Percentiles rank a stretch among this genome's conserved stretches.
These are phyloP conservation scores for Saccharum officinarum DNA, from an alignment of 176 grass and related monocot species.

Conservation along the genomic window DNA sequence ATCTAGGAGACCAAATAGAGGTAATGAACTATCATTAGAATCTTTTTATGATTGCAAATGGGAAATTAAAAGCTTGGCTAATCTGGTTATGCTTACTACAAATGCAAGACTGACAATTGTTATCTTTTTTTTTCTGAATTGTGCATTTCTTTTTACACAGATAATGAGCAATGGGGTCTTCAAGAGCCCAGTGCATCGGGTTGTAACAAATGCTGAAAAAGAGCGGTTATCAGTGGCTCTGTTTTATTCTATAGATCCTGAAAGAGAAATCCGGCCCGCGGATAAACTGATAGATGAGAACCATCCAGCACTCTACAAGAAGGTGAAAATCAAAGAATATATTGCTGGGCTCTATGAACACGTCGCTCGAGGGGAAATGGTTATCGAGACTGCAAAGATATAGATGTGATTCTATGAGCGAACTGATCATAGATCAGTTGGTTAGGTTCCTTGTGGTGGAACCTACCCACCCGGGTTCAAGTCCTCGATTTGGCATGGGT, in stretches of 20 bases:
- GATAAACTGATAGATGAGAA: slow-evolving; percentile 38
- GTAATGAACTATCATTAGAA: not conserved
- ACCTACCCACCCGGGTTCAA: too few species aligned
- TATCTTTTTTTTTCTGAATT: not conserved
- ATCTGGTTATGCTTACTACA: not conserved
- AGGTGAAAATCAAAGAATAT: slow-evolving; percentile 51
- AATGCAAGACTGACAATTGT: not conserved
- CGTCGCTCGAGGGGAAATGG: slow-evolving; percentile 35
- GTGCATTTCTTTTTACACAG: not conserved
- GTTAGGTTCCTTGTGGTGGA: too few species aligned
- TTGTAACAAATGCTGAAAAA: slow-evolving; percentile 39
- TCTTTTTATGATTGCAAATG: not conserved
- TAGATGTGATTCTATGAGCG: slow-evolving; percentile 5
- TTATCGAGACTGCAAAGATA: slow-evolving; percentile 47
- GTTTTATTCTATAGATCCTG: slow-evolving; percentile 51
- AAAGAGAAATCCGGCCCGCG: slow-evolving; percentile 37
- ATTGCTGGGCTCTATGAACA: slow-evolving; percentile 16
- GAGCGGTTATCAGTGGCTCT: slow-evolving; percentile 53
- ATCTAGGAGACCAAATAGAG: slow-evolving; percentile 56
- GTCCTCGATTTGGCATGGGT: too few species aligned
- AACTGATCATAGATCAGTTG: too few species aligned
- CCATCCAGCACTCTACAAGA: slow-evolving; percentile 35
- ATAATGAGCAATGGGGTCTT: slow-evolving; percentile 61
- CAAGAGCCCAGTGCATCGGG: slow-evolving; percentile 65
- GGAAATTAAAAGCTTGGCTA: not conserved